These are phyloP conservation scores for Hebeloma cylindrosporum DNA, from an alignment of 768 basidiomycete species.

Conservation along the genomic window DNA sequence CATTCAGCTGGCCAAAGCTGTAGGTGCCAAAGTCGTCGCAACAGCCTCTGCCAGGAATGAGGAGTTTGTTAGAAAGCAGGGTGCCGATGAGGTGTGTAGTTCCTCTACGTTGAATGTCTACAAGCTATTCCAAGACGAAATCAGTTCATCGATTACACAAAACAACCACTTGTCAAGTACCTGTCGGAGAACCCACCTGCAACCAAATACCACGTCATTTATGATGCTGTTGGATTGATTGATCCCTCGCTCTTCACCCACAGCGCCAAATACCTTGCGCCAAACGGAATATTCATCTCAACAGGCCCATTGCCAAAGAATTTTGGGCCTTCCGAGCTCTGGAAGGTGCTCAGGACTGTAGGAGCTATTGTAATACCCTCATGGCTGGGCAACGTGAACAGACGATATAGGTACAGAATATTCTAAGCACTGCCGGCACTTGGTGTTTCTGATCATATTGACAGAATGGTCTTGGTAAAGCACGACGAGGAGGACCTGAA, in stretches of 20 bases:
- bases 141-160: constrained; percentile 64
- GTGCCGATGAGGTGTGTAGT: constrained; percentile 61
- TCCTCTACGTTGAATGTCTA: neutral
- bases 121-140: too few species aligned
- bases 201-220: constrained; percentile 54
- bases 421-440: neutral
- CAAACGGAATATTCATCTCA: constrained; percentile 52
- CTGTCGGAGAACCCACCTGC: constrained; percentile 45
- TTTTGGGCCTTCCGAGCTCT: constrained; percentile 29
- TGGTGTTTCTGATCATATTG: neutral
- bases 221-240: constrained; percentile 56
- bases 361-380: constrained; percentile 40
- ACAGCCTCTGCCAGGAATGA: constrained; percentile 63
- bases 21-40: constrained; percentile 57
- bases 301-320: constrained; percentile 47
- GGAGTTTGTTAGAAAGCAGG: constrained; percentile 53
- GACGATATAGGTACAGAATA: constrained; percentile 44
- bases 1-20: constrained; percentile 70
- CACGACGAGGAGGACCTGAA: constrained; percentile 36
- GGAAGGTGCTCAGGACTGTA: constrained; percentile 31
- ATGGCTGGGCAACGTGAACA: constrained; percentile 53
- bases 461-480: constrained; percentile 30
- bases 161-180: constrained; percentile 45
- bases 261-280: constrained; percentile 53
- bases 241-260: constrained; percentile 50